Evolutionary conservation across 2,329 filamentous ascomycete species (phyloP).

Genomic region (Kalmusia sp.): DNA sequence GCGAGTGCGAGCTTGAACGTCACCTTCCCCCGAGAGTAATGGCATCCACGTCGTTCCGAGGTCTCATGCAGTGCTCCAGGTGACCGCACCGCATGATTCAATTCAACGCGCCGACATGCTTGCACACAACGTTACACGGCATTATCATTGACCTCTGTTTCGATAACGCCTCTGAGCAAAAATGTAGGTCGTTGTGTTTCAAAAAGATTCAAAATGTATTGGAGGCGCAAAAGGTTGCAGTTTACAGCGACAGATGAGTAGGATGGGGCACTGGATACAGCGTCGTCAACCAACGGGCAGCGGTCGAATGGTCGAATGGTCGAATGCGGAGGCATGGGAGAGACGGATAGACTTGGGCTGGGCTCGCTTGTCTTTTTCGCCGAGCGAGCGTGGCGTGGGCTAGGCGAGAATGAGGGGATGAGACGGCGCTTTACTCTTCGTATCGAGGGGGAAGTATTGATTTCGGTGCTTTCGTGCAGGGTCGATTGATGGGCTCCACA

Average conservation of each 20-base stretch:
- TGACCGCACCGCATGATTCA: not conserved
- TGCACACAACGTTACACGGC: not conserved
- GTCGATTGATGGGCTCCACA: not conserved
- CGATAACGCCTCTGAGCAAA: not conserved
- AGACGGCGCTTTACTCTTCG: slow-evolving; percentile 2
- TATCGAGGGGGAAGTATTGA: slow-evolving; percentile 5
- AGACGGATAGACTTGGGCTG: not conserved
- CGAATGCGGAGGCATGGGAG: slow-evolving; percentile 1
- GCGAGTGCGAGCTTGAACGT: not conserved
- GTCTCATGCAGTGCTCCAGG: not conserved
- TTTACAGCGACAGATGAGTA: not conserved
- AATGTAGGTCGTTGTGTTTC: not conserved
- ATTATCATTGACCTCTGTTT: not conserved
- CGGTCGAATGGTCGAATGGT: not conserved
- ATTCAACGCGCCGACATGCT: not conserved
- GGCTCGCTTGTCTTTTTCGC: not conserved
- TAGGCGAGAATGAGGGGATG: not conserved
- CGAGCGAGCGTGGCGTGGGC: not conserved
- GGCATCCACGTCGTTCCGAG: not conserved
- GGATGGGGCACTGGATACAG: not conserved
- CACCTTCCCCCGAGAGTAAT: not conserved
- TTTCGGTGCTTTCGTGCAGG: not conserved
- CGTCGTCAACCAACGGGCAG: not conserved
- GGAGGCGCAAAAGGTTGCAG: not conserved
- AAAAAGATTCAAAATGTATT: not conserved